Conservation (phyloP, 2,329 filamentous ascomycete genomes). For the Phyllosticta paracitricarpa region DNA sequence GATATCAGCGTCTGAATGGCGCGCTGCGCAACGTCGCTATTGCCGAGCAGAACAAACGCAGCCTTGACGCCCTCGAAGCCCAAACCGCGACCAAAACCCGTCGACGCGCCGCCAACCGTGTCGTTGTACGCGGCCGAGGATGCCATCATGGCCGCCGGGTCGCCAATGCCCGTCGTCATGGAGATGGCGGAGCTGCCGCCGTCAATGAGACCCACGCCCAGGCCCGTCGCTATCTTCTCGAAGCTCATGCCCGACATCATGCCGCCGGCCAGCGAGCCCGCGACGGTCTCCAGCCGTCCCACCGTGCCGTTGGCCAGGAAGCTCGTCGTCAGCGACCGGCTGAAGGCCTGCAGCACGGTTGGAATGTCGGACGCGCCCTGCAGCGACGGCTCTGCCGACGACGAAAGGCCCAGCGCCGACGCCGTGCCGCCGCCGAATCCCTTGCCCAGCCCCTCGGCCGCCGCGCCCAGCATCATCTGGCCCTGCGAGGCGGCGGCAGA, state of each 20-base stretch:
- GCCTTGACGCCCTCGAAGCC: slow-evolving; percentile 3
- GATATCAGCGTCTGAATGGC: neutral
- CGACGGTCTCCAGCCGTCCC: neutral
- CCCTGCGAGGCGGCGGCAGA: neutral
- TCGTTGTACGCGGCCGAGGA: slow-evolving; percentile 2
- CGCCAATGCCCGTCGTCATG: neutral
- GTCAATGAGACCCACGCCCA: slow-evolving; percentile 2
- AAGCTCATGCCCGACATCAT: neutral
- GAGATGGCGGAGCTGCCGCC: slow-evolving; percentile 2
- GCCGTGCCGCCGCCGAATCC: neutral
- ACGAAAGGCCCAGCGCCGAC: neutral
- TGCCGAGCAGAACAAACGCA: neutral
- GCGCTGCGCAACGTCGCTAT: neutral
- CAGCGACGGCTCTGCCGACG: neutral
- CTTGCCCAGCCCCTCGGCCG: neutral
- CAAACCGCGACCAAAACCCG: slow-evolving; percentile 1
- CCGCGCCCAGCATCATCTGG: neutral
- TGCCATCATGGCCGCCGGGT: neutral
- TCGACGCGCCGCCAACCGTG: neutral
- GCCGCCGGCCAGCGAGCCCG: neutral
- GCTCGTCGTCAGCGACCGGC: slow-evolving; percentile 1
- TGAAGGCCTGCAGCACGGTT: neutral
- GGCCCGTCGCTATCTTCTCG: neutral
- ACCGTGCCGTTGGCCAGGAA: slow-evolving; percentile 1
- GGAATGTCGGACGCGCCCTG: neutral